Evolutionary conservation across 2,329 filamentous ascomycete genomes (phyloP).

Genomic region (Calonectria naviculata): DNA sequence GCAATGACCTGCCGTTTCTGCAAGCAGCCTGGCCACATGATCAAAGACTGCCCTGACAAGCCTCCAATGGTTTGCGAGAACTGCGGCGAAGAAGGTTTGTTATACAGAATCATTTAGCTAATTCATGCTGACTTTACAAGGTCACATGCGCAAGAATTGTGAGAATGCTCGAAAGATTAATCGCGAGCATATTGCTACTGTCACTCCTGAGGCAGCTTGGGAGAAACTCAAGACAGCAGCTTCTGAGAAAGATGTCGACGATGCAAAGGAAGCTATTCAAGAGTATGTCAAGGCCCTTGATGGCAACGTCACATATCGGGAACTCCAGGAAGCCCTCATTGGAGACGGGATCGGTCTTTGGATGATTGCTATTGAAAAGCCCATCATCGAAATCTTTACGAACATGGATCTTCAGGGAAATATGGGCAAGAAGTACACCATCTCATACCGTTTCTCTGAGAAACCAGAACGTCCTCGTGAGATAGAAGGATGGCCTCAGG

Average conservation of each 20-base stretch:
- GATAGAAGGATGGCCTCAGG: constrained; percentile 68
- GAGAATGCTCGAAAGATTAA: constrained; percentile 69
- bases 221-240: constrained; percentile 63
- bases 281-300: constrained; percentile 70
- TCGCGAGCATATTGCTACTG: constrained; percentile 59
- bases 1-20: constrained; percentile 56
- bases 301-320: constrained; percentile 66
- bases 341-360: constrained; percentile 63
- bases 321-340: constrained; percentile 72
- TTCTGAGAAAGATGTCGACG: constrained; percentile 67
- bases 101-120: background rate
- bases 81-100: constrained; percentile 69
- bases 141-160: constrained; percentile 68
- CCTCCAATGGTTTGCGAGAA: constrained; percentile 68
- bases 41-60: constrained; percentile 72
- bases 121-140: constrained; percentile 47
- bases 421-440: constrained; percentile 70
- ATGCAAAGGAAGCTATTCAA: constrained; percentile 68
- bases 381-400: constrained; percentile 67
- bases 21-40: constrained; percentile 63
- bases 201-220: constrained; percentile 69
- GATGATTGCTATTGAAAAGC: constrained; percentile 72
- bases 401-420: constrained; percentile 81
- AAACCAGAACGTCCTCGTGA: constrained; percentile 70
- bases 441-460: constrained; percentile 70